phyloP scores from a whole-genome alignment of 2,329 filamentous ascomycete species.

The Clarireedia monteithiana region DNA sequence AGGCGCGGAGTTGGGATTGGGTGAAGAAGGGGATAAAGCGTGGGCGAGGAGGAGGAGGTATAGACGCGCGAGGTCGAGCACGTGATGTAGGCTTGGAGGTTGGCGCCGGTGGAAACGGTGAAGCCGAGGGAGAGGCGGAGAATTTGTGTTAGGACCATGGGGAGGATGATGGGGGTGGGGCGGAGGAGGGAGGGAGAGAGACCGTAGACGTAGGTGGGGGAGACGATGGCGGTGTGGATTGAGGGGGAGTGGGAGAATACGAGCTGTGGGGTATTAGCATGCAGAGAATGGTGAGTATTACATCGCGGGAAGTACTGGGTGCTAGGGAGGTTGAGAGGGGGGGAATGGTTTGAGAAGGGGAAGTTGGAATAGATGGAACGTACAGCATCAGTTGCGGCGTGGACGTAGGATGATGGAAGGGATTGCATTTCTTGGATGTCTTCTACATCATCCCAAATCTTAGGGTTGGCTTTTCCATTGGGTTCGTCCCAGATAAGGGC shows the following conservation, averaged over 20 bases:
- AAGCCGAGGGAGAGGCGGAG: slow-evolving; percentile 4
- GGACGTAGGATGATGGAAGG: background rate
- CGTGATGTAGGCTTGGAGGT: slow-evolving; percentile 12
- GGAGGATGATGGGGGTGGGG: slow-evolving; percentile 10
- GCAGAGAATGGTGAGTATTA: no score
- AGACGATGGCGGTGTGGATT: slow-evolving; percentile 12
- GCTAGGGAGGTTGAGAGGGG: background rate
- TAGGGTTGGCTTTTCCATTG: slow-evolving; percentile 1
- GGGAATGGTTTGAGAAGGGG: background rate
- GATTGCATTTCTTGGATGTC: slow-evolving; percentile 11
- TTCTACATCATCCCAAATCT: slow-evolving; percentile 13
- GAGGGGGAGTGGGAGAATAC: background rate
- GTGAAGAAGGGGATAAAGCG: slow-evolving; percentile 1
- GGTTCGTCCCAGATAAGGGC: slow-evolving; percentile 12
- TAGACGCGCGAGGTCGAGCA: slow-evolving; percentile 11
- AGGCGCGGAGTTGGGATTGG: background rate
- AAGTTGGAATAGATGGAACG: no score
- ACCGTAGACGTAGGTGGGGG: slow-evolving; percentile 13
- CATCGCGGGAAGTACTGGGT: background rate
- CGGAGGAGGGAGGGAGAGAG: slow-evolving; percentile 11
- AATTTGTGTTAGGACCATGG: background rate
- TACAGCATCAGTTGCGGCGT: background rate
- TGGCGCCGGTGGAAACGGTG: slow-evolving; percentile 6
- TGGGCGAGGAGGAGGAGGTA: slow-evolving; percentile 8
- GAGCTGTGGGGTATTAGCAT: background rate